Evolutionary conservation across 2,329 filamentous ascomycete genomes (phyloP).

Genomic region (Arachnomyces sp.): DNA sequence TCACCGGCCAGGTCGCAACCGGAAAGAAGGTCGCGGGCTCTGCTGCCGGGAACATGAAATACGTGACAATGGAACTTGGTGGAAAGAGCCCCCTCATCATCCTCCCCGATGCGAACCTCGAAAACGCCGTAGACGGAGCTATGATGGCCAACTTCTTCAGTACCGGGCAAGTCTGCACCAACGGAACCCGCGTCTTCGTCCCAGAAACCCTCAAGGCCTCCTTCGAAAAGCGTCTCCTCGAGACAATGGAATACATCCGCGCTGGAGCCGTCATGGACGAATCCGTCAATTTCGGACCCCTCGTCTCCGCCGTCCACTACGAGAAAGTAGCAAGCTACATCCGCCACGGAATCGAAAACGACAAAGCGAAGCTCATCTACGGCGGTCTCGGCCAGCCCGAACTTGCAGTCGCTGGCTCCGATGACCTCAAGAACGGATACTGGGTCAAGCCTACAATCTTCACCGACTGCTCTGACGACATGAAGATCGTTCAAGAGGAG

Average conservation of each 20-base stretch:
- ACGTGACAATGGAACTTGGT: slow-evolving; percentile 85
- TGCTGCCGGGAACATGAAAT: slow-evolving; percentile 74
- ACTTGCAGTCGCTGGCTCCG: slow-evolving; percentile 33
- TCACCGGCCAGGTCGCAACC: slow-evolving; percentile 79
- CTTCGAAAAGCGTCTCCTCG: slow-evolving; percentile 61
- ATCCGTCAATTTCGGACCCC: slow-evolving; percentile 72
- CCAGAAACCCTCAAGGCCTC: slow-evolving; percentile 54
- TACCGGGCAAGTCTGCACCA: slow-evolving; percentile 86
- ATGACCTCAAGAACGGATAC: slow-evolving; percentile 55
- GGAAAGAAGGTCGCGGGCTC: slow-evolving; percentile 71
- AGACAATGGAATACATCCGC: slow-evolving; percentile 62
- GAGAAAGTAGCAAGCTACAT: slow-evolving; percentile 76
- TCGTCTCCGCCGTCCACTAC: slow-evolving; percentile 65
- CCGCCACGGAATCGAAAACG: slow-evolving; percentile 60
- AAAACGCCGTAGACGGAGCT: slow-evolving; percentile 75
- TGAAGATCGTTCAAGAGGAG: slow-evolving; percentile 73
- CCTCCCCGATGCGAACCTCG: slow-evolving; percentile 68
- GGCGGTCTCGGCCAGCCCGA: slow-evolving; percentile 57
- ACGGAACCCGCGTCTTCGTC: slow-evolving; percentile 81
- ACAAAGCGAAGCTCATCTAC: slow-evolving; percentile 64
- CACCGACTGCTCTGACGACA: slow-evolving; percentile 72
- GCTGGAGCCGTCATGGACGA: slow-evolving; percentile 64
- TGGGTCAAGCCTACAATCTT: slow-evolving; percentile 82
- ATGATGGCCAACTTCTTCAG: slow-evolving; percentile 95
- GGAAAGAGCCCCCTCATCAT: slow-evolving; percentile 77